Percentiles rank a stretch among this genome's conserved stretches.
Conservation (phyloP, 2,329 filamentous ascomycete genomes). For the Colletotrichum orchidophilum region DNA sequence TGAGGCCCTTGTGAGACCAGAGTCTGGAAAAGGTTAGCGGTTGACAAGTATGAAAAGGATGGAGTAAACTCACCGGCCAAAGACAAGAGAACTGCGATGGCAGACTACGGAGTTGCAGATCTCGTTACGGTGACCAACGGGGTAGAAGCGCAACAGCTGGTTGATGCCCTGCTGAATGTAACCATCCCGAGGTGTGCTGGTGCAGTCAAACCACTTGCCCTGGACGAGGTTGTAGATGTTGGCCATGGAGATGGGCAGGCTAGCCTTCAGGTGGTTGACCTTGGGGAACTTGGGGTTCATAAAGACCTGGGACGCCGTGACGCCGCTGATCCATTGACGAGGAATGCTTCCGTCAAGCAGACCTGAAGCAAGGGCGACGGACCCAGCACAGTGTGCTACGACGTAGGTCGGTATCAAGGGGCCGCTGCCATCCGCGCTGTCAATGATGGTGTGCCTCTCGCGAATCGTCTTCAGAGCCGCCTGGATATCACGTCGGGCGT, state of each 20-base stretch:
- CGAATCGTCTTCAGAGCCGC: slow-evolving; percentile 65
- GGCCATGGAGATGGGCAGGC: slow-evolving; percentile 58
- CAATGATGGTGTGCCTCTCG: slow-evolving; percentile 38
- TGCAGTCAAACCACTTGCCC: slow-evolving; percentile 65
- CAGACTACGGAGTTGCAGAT: slow-evolving; percentile 70
- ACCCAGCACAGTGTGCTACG: slow-evolving; percentile 72
- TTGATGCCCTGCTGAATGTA: slow-evolving; percentile 61
- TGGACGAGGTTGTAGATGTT: slow-evolving; percentile 56
- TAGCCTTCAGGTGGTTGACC: slow-evolving; percentile 65
- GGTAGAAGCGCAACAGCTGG: slow-evolving; percentile 67
- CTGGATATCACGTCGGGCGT: slow-evolving; percentile 66
- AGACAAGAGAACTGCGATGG: slow-evolving; percentile 67
- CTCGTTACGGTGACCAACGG: slow-evolving; percentile 58
- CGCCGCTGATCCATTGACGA: slow-evolving; percentile 63
- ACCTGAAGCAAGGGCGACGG: slow-evolving; percentile 65
- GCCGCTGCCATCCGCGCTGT: slow-evolving; percentile 32
- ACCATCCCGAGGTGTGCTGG: slow-evolving; percentile 54
- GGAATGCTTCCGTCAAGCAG: slow-evolving; percentile 70
- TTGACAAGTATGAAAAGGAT: no score
- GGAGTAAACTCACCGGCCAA: slow-evolving; percentile 57
- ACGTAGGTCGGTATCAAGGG: slow-evolving; percentile 57
- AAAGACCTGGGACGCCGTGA: slow-evolving; percentile 70
- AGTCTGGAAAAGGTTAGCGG: slow-evolving; percentile 1
- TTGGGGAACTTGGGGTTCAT: slow-evolving; percentile 68
- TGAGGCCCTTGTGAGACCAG: slow-evolving; percentile 73